Percentiles rank a stretch among this genome's conserved stretches.
phyloP scores from a whole-genome alignment of 176 grass and related monocot species.

The Zea mays region DNA sequence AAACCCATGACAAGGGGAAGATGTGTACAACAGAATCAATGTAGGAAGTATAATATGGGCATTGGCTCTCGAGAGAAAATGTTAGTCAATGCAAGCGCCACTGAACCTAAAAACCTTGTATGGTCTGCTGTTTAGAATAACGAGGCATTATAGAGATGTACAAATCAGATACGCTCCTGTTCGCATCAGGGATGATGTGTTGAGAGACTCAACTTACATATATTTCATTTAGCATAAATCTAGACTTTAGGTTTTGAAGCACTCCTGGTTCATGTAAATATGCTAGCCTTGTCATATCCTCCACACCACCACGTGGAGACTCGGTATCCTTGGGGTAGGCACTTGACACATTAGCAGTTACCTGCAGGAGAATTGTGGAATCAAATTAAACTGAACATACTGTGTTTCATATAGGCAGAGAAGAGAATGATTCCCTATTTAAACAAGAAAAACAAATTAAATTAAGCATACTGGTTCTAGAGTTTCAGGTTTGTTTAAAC shows the following conservation, averaged over 20 bases:
- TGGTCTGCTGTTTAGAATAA: neutral
- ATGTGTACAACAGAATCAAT: conserved; percentile 6
- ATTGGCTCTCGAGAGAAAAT: neutral
- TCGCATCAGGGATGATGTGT: neutral
- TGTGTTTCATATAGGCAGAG: neutral
- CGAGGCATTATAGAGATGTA: neutral
- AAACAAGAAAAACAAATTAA: neutral
- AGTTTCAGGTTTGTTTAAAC: neutral
- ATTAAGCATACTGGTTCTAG: neutral
- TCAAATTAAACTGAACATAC: conserved; percentile 6
- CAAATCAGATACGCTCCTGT: neutral
- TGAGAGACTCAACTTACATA: conserved; percentile 65
- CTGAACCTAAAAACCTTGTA: conserved; percentile 1
- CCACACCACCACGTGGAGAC: conserved; percentile 71
- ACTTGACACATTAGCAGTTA: conserved; percentile 45
- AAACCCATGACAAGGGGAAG: neutral
- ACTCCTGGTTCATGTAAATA: conserved; percentile 92
- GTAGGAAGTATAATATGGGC: neutral
- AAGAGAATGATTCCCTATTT: neutral
- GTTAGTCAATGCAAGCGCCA: conserved; percentile 12
- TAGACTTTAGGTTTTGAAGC: conserved; percentile 82
- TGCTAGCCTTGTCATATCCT: conserved; percentile 92
- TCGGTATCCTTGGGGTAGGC: conserved; percentile 85
- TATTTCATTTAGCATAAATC: conserved; percentile 79
- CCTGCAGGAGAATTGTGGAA: conserved; percentile 35